A percentile compares a stretch with the other conserved stretches of the same genome.
These are phyloP conservation scores for Darksidea phi DNA, from an alignment of 495 filamentous ascomycete genomes.

Conservation along the genomic window DNA sequence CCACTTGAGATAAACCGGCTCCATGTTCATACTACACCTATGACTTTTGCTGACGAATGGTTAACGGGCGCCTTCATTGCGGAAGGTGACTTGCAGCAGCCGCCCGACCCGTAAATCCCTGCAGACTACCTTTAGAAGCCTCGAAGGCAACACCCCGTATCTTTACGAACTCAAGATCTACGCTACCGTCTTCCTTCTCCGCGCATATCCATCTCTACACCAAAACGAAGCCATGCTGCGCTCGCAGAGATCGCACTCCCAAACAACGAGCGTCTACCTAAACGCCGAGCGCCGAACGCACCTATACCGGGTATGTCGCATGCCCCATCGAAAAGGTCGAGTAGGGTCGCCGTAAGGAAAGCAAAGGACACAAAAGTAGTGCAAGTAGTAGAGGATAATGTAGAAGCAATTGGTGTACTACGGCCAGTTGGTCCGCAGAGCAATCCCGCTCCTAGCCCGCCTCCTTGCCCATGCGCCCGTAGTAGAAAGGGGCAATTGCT, in stretches of 20 bases:
- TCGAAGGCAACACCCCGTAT: slow-evolving; percentile 14
- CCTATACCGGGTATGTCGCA: not conserved
- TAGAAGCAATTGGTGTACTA: not conserved
- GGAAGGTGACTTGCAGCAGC: slow-evolving; percentile 20
- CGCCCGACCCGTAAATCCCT: slow-evolving; percentile 16
- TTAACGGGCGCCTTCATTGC: too few species aligned
- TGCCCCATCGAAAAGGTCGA: not conserved
- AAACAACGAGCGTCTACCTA: not conserved
- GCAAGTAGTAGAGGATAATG: not conserved
- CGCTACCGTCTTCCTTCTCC: slow-evolving; percentile 6
- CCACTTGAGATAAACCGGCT: too few species aligned
- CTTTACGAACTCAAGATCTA: slow-evolving; percentile 1
- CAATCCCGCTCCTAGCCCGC: not conserved
- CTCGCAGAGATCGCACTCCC: not conserved
- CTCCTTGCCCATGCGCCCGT: not conserved
- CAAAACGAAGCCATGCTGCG: not conserved
- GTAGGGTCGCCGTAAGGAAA: not conserved
- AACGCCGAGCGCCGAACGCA: not conserved
- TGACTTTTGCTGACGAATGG: too few species aligned
- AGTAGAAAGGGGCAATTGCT: too few species aligned
- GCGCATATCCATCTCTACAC: not conserved
- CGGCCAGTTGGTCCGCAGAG: not conserved
- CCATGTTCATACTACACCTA: too few species aligned
- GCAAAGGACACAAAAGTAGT: not conserved
- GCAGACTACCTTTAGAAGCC: slow-evolving; percentile 26